A percentile compares a stretch with the other conserved stretches of the same genome.
Evolutionary conservation across 1,284 basidiomycete species (phyloP).

Genomic region (Porogramme epimiltina): DNA sequence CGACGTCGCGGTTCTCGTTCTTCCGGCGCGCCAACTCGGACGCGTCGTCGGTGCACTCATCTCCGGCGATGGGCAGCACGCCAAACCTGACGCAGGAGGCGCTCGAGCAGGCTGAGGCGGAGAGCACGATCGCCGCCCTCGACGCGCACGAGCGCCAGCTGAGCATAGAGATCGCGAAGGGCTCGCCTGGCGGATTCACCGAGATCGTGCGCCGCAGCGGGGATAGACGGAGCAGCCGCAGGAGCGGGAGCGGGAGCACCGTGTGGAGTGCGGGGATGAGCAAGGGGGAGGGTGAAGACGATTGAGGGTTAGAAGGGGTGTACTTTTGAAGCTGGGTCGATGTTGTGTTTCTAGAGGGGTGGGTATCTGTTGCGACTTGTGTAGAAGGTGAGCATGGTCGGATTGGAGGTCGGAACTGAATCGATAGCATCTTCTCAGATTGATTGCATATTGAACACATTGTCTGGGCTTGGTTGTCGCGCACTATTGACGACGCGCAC

Average conservation of each 20-base stretch:
- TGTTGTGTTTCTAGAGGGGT: slow-evolving; percentile 14
- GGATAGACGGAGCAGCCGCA: slow-evolving; percentile 54
- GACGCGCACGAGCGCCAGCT: slow-evolving; percentile 75
- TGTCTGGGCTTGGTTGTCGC: too few relatives aligned
- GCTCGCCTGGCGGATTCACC: slow-evolving; percentile 72
- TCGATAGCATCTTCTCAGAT: neutral
- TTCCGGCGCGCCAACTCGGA: slow-evolving; percentile 61
- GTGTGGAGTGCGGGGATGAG: slow-evolving; percentile 85
- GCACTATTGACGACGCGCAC: too few relatives aligned
- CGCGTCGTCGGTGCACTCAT: slow-evolving; percentile 49
- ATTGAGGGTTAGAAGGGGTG: slow-evolving; percentile 20
- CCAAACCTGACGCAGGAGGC: slow-evolving; percentile 71
- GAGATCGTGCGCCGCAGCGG: slow-evolving; percentile 58
- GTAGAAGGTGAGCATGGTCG: slow-evolving; percentile 15
- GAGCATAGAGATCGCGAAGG: slow-evolving; percentile 75
- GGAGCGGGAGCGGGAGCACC: slow-evolving; percentile 69
- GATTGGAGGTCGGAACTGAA: slow-evolving; percentile 1
- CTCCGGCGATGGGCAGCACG: slow-evolving; percentile 35
- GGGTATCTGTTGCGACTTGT: neutral
- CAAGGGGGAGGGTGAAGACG: slow-evolving; percentile 48
- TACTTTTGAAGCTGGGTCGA: slow-evolving; percentile 11
- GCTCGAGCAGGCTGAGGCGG: slow-evolving; percentile 74
- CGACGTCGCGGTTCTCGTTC: slow-evolving; percentile 63
- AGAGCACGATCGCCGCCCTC: slow-evolving; percentile 68
- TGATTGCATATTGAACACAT: too few relatives aligned